Percentiles rank a stretch among this genome's conserved stretches.
Conservation (phyloP, 1,284 basidiomycete genomes). For the Peniophora sp. region DNA sequence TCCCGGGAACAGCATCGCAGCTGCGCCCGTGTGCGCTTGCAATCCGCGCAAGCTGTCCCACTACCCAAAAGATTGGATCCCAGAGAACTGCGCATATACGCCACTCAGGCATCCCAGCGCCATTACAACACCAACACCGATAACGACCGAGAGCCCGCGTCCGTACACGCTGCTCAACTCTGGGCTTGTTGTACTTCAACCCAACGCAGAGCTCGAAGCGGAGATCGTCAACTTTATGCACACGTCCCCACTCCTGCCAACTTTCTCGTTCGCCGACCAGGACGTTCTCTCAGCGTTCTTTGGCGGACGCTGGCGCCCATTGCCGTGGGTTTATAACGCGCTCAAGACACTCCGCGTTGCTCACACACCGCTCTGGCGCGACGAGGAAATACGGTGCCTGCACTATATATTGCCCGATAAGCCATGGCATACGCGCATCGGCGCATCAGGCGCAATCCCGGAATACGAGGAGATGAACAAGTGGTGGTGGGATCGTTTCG, state of each 20-base stretch:
- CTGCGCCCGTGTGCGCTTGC: constrained; percentile 86
- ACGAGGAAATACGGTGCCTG: constrained; percentile 68
- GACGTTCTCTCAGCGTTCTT: constrained; percentile 84
- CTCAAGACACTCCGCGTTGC: constrained; percentile 69
- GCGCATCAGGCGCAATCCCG: constrained; percentile 21
- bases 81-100: constrained; percentile 83
- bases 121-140: constrained; percentile 37
- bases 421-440: constrained; percentile 55
- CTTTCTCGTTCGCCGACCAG: constrained; percentile 87
- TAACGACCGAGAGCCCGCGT: constrained; percentile 48
- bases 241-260: constrained; percentile 60
- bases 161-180: constrained; percentile 82
- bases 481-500: constrained; percentile 77
- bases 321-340: constrained; percentile 84
- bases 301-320: constrained; percentile 61
- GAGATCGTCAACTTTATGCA: constrained; percentile 54
- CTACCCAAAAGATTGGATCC: constrained; percentile 89
- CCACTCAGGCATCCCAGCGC: constrained; percentile 47
- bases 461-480: constrained; percentile 43
- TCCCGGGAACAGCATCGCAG: constrained; percentile 70
- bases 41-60: constrained; percentile 80
- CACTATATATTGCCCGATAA: constrained; percentile 75
- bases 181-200: constrained; percentile 83
- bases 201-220: constrained; percentile 49
- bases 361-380: constrained; percentile 69